phyloP scores from a whole-genome alignment of 495 filamentous ascomycete genomes.

The Xylaria telfairii region DNA sequence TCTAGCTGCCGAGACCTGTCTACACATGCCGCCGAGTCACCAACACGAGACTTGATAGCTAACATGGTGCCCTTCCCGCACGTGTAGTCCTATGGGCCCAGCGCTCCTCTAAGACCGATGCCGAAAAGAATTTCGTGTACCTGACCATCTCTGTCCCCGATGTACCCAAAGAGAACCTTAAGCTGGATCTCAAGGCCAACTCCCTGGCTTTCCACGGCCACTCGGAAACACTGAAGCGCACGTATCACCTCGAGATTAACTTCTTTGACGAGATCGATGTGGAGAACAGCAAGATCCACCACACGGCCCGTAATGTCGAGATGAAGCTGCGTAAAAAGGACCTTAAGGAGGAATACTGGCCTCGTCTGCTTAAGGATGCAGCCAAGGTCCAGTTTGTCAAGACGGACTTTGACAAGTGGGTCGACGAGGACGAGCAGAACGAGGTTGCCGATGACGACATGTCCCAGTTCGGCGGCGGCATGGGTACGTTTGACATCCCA shows the following conservation, averaged over 20 bases:
- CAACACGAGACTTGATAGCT: conserved; percentile 21
- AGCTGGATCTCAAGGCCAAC: conserved; percentile 79
- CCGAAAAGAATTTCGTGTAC: conserved; percentile 89
- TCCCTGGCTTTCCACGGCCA: conserved; percentile 81
- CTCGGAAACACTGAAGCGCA: conserved; percentile 78
- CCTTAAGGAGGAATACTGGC: conserved; percentile 89
- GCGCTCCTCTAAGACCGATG: conserved; percentile 81
- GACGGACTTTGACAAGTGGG: conserved; percentile 99
- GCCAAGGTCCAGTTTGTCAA: conserved; percentile 96
- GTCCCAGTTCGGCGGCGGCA: conserved; percentile 66
- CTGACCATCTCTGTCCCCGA: conserved; percentile 88
- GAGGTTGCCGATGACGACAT: conserved; percentile 84
- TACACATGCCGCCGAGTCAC: not conserved
- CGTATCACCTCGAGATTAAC: conserved; percentile 84
- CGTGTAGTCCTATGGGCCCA: conserved; percentile 91
- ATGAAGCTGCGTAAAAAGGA: conserved; percentile 97
- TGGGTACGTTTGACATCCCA: conserved; percentile 50
- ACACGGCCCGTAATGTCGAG: conserved; percentile 84
- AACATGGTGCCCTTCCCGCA: conserved; percentile 18
- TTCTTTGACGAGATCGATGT: conserved; percentile 92
- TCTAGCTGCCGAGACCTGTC: not conserved
- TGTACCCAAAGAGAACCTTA: conserved; percentile 68
- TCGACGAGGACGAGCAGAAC: conserved; percentile 99
- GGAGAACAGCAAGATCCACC: conserved; percentile 77
- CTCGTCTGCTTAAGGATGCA: conserved; percentile 84